phyloP scores from a whole-genome alignment of 495 filamentous ascomycete genomes.

The Penicillium malachiteum region DNA sequence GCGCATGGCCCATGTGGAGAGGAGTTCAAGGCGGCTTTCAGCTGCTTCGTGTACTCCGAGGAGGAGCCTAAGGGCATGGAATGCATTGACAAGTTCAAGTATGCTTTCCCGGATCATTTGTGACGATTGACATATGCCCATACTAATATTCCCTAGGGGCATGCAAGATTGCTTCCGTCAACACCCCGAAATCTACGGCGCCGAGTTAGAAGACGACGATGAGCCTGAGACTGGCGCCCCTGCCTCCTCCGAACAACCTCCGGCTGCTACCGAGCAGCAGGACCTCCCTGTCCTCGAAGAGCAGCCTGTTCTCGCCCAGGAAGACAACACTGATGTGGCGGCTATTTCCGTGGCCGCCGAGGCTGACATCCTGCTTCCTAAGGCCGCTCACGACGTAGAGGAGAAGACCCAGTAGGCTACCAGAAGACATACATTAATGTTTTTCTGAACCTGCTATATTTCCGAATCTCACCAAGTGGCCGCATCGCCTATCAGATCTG shows the following conservation, averaged over 20 bases:
- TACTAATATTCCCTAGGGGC: conserved; percentile 49
- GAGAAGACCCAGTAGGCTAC: conserved; percentile 25
- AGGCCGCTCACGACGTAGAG: conserved; percentile 50
- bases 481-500: not conserved
- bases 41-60: conserved; percentile 92
- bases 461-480: no score
- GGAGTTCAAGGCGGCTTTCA: conserved; percentile 91
- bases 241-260: conserved; percentile 10
- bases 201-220: conserved; percentile 88
- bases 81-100: conserved; percentile 98
- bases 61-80: conserved; percentile 99
- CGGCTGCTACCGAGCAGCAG: conserved; percentile 17
- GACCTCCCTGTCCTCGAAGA: conserved; percentile 15
- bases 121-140: conserved; percentile 8
- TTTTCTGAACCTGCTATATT: no score
- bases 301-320: conserved; percentile 13
- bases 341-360: conserved; percentile 20
- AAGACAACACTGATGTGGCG: conserved; percentile 24
- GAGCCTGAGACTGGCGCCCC: conserved; percentile 35
- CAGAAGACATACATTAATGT: no score
- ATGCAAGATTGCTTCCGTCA: conserved; percentile 97
- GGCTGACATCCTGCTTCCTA: conserved; percentile 39
- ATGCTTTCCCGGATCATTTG: conserved; percentile 17
- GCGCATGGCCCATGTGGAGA: conserved; percentile 94
- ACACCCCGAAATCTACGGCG: conserved; percentile 88